Base-by-base conservation (phyloP, 75 land plant species). In the Sequoiadendron giganteum region DNA sequence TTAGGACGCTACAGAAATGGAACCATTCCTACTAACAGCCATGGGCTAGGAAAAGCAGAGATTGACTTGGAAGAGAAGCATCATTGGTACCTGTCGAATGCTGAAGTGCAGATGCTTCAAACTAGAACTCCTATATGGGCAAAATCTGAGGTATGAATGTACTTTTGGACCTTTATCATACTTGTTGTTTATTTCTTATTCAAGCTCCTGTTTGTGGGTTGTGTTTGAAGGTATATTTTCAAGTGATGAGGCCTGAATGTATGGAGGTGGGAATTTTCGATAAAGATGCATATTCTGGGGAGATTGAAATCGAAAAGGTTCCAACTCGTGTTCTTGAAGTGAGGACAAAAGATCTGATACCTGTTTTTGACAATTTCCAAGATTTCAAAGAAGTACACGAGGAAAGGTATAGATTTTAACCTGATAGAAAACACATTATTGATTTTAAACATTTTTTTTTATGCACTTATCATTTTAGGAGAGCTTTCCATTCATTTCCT, bases 91-190 rank as follows among this genome's bases (percentile, higher is more conserved):
- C 88, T 98, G 32, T 98, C 99, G 11, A 98, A 96, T 89, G 98
- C 99, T 11, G 99, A 98, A 92, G 98, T 98, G 84, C 93, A 94
- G 85, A 91, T 94, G 87, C 93, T 86, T 84, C 93, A 95, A 84
- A 91, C 93, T 32, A 85, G 94, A 87, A 89, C 91, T 48, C 99
- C 98, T 21, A 80, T 96, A 61, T 98, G 98, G 97, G 97, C 95
- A 58, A 96, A 95, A 42, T 87, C 97, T 36, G 93, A 97, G 95
- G 99, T 97, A 89, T 55, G 42, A 40, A 34, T 72, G 56, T 43
- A 86, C 13, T 81, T n/a, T 86, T 75, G 6, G 7, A 54, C 80
- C 73, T 81, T 83, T 32, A 40, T 84, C 36, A 54, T 55, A 3
- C 70, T 25, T 6, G 14, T 11, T 73, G 14, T 47, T 61, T 48